These are phyloP conservation scores for Umbelopsis vinacea DNA, from an alignment of 192 early-diverging fungal genomes.

Conservation along the genomic window DNA sequence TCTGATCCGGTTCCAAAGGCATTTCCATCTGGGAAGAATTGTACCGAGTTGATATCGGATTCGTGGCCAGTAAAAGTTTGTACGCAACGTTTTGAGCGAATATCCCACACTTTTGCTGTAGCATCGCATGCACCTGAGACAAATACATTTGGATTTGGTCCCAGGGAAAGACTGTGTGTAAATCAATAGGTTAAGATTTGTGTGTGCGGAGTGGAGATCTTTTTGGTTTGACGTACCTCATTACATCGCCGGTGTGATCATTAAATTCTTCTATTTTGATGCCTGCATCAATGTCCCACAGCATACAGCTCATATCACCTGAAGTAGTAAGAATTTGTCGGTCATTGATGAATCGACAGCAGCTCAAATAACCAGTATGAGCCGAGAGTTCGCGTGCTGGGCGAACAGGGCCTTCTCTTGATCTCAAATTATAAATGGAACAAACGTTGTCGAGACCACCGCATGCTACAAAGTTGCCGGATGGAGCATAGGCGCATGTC, in stretches of 20 bases:
- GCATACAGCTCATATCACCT: conserved; percentile 99
- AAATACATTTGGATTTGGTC: conserved; percentile 95
- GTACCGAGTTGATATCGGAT: conserved; percentile 98
- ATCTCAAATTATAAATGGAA: conserved; percentile 97
- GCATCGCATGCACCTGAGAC: conserved; percentile 98
- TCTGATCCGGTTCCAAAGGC: conserved; percentile 99
- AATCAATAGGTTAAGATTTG: conserved; percentile 33
- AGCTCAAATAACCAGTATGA: conserved; percentile 97
- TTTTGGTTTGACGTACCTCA: conserved; percentile 63
- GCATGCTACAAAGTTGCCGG: conserved; percentile 98
- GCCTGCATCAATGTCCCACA: conserved; percentile 99
- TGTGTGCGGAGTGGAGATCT: neutral
- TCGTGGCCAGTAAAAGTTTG: conserved; percentile 99
- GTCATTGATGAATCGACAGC: conserved; percentile 97
- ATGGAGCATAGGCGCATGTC: conserved; percentile 99
- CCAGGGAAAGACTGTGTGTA: conserved; percentile 82
- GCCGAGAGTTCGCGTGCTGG: conserved; percentile 95
- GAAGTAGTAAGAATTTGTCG: conserved; percentile 94
- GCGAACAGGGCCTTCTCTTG: conserved; percentile 91
- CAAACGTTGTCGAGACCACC: conserved; percentile 99
- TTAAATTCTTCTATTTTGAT: conserved; percentile 96
- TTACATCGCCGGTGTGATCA: conserved; percentile 99
- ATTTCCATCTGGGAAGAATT: conserved; percentile 99
- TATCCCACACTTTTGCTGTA: conserved; percentile 99
- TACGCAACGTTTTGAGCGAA: conserved; percentile 94